These are phyloP conservation scores for Friedmanniomyces endolithicus DNA, from an alignment of 495 filamentous ascomycete species.

Conservation along the genomic window DNA sequence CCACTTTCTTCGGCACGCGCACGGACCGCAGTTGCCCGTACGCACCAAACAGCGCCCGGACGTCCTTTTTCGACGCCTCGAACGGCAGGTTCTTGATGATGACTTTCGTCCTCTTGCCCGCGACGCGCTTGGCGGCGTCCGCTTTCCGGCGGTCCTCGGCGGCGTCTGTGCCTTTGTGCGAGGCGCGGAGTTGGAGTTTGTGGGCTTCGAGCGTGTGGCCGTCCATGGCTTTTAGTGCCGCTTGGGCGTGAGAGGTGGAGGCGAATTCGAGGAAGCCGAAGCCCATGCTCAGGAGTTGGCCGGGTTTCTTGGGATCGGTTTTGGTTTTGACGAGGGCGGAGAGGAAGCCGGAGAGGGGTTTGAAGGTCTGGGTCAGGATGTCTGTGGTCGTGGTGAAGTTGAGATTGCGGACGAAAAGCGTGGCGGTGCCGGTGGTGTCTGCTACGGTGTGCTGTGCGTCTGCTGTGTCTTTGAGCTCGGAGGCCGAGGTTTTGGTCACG, in stretches of 20 bases:
- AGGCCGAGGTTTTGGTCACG: conserved; percentile 23
- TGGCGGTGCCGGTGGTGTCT: conserved; percentile 50
- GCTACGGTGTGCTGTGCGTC: conserved; percentile 43
- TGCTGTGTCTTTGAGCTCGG: conserved; percentile 41
- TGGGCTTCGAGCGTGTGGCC: conserved; percentile 77
- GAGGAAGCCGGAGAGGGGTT: conserved; percentile 59
- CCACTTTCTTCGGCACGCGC: conserved; percentile 88
- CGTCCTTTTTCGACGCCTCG: conserved; percentile 83
- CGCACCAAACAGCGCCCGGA: conserved; percentile 67
- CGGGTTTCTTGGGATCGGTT: conserved; percentile 42
- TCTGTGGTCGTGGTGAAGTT: conserved; percentile 79
- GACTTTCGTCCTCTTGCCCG: conserved; percentile 70
- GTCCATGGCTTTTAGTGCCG: conserved; percentile 72
- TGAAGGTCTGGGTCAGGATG: conserved; percentile 59
- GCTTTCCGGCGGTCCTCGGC: conserved; percentile 72
- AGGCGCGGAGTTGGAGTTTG: conserved; percentile 66
- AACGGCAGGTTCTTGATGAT: conserved; percentile 98
- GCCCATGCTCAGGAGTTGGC: conserved; percentile 81
- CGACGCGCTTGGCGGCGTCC: conserved; percentile 64
- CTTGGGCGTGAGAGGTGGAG: conserved; percentile 60
- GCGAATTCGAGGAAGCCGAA: conserved; percentile 90
- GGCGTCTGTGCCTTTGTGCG: conserved; percentile 73
- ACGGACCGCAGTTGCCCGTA: conserved; percentile 89
- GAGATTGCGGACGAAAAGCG: conserved; percentile 84
- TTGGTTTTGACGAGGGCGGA: conserved; percentile 25